Conservation (phyloP, 148 eudicot species). For the Cornus kousa region DNA sequence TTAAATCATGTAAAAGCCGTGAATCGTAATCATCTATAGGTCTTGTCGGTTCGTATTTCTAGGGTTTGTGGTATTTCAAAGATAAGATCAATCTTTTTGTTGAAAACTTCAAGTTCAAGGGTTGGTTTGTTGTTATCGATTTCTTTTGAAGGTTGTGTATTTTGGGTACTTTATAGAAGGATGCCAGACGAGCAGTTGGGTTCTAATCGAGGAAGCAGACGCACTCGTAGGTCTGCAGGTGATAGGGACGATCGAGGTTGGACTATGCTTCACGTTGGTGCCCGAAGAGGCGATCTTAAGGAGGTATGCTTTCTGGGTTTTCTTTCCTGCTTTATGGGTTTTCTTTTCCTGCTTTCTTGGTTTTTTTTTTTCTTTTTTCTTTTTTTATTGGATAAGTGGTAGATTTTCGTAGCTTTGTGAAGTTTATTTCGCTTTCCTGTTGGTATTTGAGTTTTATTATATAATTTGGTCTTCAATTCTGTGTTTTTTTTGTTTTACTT, state of each 20-base stretch:
- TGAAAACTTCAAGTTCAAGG: constrained; percentile 14
- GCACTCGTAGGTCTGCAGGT: constrained; percentile 22
- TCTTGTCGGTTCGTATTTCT: background rate
- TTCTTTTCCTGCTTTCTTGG: background rate
- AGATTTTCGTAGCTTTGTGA: no score
- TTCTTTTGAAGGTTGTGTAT: constrained; percentile 13
- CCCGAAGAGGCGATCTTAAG: constrained; percentile 61
- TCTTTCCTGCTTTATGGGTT: background rate
- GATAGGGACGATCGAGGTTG: constrained; percentile 84
- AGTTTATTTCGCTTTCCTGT: no score
- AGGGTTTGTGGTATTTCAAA: no score
- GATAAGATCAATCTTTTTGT: background rate
- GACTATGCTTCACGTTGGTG: constrained; percentile 70
- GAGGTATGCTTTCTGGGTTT: constrained; percentile 37
- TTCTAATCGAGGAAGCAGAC: constrained; percentile 41
- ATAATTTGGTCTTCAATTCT: background rate
- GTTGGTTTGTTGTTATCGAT: constrained; percentile 17
- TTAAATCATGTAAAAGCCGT: constrained; percentile 12
- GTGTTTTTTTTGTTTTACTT: background rate
- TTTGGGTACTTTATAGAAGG: background rate
- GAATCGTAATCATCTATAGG: background rate
- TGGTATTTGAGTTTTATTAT: background rate
- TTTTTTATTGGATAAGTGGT: no score
- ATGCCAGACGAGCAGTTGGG: constrained; percentile 33
- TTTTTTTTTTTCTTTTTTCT: background rate